Base-by-base conservation (phyloP, 2,329 filamentous ascomycete genomes). In the Phialophora expanda region DNA sequence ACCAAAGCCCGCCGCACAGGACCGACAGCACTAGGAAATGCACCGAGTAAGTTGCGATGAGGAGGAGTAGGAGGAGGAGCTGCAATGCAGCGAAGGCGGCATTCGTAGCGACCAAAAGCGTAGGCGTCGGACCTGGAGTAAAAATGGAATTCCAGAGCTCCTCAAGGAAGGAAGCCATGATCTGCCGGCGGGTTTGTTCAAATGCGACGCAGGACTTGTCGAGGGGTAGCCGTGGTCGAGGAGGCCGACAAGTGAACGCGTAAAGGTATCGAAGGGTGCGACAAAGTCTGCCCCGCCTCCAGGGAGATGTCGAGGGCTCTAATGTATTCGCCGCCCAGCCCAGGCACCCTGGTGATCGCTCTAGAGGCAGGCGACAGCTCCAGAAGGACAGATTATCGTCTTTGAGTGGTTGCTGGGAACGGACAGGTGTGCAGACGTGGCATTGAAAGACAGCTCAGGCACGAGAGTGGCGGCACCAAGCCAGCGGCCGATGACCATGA, bases 131-230 rank as follows among this genome's bases (percentile, higher is more conserved):
- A 64, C 95, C 95, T 0, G 94, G 91, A 4, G 90, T 95, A 85
- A 98, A 97, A 83, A 98, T 89, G 75, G 92, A 96, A 76, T 90
- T 86, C 90, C 92, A 96, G 67, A 97, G 89, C 72, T 93, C 87
- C 75, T 87, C 84, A 69, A 96, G 74, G 78, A 89, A 89, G 72
- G 77, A 79, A 48, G 76, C 76, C 80, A 82, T 82, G 50, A 60
- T 73, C 38, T 32, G 51, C n/a, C 24, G 28, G n/a, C 14, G 44
- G 34, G 24, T 50, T 51, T 24, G 46, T 46, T 8, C 24, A 26
- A 34, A 28, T 41, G 60, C 48, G n/a, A 38, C 28, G 48, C 44
- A 38, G 32, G 34, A 34, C 11, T 48, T 38, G 46, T 53, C 32
- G 50, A 56, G 54, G 11, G 50, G 24, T 17, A 53, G 26, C 7